Percentiles rank a stretch among this genome's conserved stretches.
These are phyloP conservation scores for Escovopsis sp. DNA, from an alignment of 2,329 filamentous ascomycete genomes.

Conservation along the genomic window DNA sequence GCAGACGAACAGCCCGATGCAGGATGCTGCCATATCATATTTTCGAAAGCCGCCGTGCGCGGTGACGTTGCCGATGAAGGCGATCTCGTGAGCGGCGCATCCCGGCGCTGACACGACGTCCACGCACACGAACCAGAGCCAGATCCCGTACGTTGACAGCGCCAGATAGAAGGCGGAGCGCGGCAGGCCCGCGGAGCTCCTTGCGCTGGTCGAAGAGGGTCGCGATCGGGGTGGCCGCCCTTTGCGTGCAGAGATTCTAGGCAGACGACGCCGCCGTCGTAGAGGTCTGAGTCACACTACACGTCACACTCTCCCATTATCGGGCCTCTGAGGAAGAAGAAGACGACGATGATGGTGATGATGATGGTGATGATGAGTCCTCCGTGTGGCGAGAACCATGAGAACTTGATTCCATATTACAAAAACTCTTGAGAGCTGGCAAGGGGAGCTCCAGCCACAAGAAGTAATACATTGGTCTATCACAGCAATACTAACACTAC, in stretches of 20 bases:
- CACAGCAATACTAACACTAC: too few relatives aligned
- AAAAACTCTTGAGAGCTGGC: too few relatives aligned
- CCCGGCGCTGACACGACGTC: conserved; percentile 7
- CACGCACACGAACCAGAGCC: conserved; percentile 12
- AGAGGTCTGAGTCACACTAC: conserved; percentile 14
- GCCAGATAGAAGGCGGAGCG: conserved; percentile 11
- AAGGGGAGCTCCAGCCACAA: too few relatives aligned
- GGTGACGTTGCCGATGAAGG: conserved; percentile 8
- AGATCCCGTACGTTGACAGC: conserved; percentile 10
- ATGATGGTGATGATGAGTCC: not conserved
- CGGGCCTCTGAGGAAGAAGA: too few relatives aligned
- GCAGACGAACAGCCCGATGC: conserved; percentile 8
- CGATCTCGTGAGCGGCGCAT: conserved; percentile 4
- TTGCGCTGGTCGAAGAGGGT: conserved; percentile 11
- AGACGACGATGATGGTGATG: not conserved
- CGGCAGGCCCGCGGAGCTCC: conserved; percentile 10
- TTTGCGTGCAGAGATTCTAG: conserved; percentile 14
- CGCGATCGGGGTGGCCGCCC: conserved; percentile 11
- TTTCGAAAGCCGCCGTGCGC: conserved; percentile 9
- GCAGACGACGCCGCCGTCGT: conserved; percentile 13
- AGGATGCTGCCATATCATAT: conserved; percentile 7
- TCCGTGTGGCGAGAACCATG: too few relatives aligned
- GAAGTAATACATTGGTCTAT: too few relatives aligned
- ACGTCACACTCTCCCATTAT: conserved; percentile 1
- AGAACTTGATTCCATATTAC: too few relatives aligned